Base-by-base conservation (phyloP, 257 asterid genomes). In the Anisodus acutangulus region DNA sequence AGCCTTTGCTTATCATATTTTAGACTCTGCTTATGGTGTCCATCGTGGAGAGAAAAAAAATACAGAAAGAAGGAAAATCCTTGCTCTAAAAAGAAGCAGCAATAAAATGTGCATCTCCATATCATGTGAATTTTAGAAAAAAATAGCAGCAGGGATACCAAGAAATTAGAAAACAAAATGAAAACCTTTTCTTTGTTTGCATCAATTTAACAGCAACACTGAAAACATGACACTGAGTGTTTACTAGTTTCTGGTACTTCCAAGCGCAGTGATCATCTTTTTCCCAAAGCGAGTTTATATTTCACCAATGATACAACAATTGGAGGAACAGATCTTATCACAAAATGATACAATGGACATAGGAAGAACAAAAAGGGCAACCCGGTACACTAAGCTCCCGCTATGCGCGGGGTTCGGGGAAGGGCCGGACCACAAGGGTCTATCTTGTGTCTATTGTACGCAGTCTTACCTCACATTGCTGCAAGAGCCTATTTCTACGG, bases 251-350 rank as follows among this genome's bases (percentile, higher is more conserved):
- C 26, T 22, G 26, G 26, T 22, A 22, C 26, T 22, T 22, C 26
- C 26, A 22, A 22, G 26, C 26, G 26, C 26, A 37, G 26, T 45
- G 58, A 71, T 71, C 79, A 69, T 69, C 8, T 16, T 41, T 69
- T 43, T 71, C 57, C 9, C 58, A n/a, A 45, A 19, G 17, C 16
- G n/a, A n/a, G 11, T 11, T 72, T 72, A 19, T 72, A 19, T 19
- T 19, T n/a, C 37, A 71, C 79, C 15, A 37, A n/a, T n/a, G 47
- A 74, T 49, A 49, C 80, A 47, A 72, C 80, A 71, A n/a, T 71
- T 16, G 26, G 26, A 22, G 26, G 26, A 22, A 22, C 26, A 47
- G 12, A 6, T 47, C 10, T 47, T 45, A 49, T 51, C n/a, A 74
- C 59, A 74, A 72, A 53, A 74, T 74, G n/a, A 47, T 49, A 74